A percentile compares a stretch with the other conserved stretches of the same genome.
Evolutionary conservation across 2,329 filamentous ascomycete species (phyloP).

Genomic region (Talaromyces sp.): DNA sequence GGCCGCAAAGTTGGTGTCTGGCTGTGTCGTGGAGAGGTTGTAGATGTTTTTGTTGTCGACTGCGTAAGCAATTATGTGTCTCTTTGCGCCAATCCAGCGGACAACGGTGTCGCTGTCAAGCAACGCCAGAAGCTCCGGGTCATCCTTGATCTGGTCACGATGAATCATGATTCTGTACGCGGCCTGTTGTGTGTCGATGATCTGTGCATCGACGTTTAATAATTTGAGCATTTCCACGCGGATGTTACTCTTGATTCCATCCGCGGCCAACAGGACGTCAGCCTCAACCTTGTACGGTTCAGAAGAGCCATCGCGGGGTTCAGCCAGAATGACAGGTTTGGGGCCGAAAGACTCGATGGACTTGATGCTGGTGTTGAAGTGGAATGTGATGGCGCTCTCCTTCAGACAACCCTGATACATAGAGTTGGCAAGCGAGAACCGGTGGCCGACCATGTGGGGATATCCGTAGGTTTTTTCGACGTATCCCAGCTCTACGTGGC

Average conservation of each 20-base stretch:
- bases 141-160: constrained; percentile 43
- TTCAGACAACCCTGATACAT: constrained; percentile 68
- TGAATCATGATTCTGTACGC: constrained; percentile 56
- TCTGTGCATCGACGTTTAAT: constrained; percentile 38
- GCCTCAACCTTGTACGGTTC: constrained; percentile 51
- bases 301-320: constrained; percentile 50
- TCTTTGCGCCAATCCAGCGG: constrained; percentile 64
- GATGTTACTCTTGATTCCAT: constrained; percentile 53
- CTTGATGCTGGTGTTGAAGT: constrained; percentile 59
- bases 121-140: constrained; percentile 54
- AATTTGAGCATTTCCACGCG: constrained; percentile 43
- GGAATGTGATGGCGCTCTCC: constrained; percentile 63
- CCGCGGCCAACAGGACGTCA: constrained; percentile 53
- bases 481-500: constrained; percentile 66
- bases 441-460: constrained; percentile 77
- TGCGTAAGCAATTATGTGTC: constrained; percentile 67
- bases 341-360: constrained; percentile 59
- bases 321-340: constrained; percentile 58
- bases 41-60: constrained; percentile 62
- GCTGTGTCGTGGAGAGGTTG: constrained; percentile 63
- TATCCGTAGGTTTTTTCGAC: constrained; percentile 67
- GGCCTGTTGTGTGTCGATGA: constrained; percentile 51
- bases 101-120: constrained; percentile 57
- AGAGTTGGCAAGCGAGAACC: constrained; percentile 65
- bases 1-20: constrained; percentile 58